A percentile compares a stretch with the other conserved stretches of the same genome.
phyloP scores from a whole-genome alignment of 495 filamentous ascomycete species.

The Penicillium manginii region DNA sequence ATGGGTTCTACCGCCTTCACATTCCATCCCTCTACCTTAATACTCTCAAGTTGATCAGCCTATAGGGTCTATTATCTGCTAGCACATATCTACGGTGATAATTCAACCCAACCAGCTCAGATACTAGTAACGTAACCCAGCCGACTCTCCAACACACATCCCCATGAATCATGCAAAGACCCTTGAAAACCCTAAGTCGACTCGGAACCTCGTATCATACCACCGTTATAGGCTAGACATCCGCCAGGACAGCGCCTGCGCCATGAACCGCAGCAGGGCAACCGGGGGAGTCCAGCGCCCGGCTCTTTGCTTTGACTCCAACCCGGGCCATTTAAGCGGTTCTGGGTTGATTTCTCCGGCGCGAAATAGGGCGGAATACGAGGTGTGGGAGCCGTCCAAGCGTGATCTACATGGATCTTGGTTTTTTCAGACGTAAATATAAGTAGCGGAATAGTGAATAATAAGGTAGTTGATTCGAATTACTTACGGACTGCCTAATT shows the following conservation, averaged over 20 bases:
- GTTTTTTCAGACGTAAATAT: background rate
- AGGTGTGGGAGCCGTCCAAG: background rate
- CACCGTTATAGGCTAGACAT: background rate
- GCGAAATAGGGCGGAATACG: slow-evolving; percentile 1
- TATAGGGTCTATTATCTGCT: no score
- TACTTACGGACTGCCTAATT: no score
- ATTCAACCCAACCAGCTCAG: background rate
- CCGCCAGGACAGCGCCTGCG: background rate
- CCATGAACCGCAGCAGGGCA: background rate
- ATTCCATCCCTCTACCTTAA: no score
- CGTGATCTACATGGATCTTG: background rate
- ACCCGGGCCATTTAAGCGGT: background rate
- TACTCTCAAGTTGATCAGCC: no score
- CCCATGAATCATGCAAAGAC: background rate
- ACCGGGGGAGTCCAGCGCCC: no score
- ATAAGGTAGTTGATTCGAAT: background rate
- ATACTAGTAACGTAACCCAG: background rate
- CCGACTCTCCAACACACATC: background rate
- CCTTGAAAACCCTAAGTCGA: background rate
- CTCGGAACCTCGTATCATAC: background rate
- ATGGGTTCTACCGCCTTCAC: no score
- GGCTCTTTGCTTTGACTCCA: no score
- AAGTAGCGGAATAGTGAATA: background rate
- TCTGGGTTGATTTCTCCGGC: background rate
- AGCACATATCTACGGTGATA: no score